Percentiles rank a stretch among this genome's conserved stretches.
These are phyloP conservation scores for Ceratobasidium theobromae DNA, from an alignment of 1,284 basidiomycete genomes.

Conservation along the genomic window DNA sequence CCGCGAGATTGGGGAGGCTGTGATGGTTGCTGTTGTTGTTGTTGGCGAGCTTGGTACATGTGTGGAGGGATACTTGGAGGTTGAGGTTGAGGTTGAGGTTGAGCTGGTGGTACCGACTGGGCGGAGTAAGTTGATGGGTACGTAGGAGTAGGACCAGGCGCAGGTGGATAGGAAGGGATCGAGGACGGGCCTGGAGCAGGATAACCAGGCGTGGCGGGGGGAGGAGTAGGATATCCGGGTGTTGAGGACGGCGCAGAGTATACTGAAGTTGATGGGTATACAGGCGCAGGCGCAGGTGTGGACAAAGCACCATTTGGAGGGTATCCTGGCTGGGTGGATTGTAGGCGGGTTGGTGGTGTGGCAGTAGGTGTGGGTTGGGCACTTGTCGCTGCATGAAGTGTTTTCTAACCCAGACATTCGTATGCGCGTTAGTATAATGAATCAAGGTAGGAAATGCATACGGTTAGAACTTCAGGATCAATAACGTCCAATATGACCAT, in stretches of 20 bases:
- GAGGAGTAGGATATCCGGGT: conserved; percentile 1
- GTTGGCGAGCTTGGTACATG: conserved; percentile 13
- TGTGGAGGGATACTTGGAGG: conserved; percentile 20
- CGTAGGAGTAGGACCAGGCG: neutral
- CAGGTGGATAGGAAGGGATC: neutral
- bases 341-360: conserved; percentile 21
- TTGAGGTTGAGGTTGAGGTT: neutral
- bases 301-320: too few relatives aligned
- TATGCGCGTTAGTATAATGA: too few relatives aligned
- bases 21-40: conserved; percentile 3
- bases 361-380: neutral
- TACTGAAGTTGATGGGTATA: conserved; percentile 5
- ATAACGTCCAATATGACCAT: conserved; percentile 35
- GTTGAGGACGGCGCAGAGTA: neutral
- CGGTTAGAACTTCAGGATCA: conserved; percentile 33
- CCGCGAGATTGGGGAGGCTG: conserved; percentile 14
- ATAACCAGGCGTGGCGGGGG: neutral
- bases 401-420: too few relatives aligned
- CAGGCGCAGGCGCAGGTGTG: neutral
- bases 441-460: conserved; percentile 8
- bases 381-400: neutral
- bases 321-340: conserved; percentile 3
- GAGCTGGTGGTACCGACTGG: neutral
- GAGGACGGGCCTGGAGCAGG: neutral
- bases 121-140: neutral